Base-by-base conservation (phyloP, 2,329 filamentous ascomycete species). In the Dothideomycetidae sp. region DNA sequence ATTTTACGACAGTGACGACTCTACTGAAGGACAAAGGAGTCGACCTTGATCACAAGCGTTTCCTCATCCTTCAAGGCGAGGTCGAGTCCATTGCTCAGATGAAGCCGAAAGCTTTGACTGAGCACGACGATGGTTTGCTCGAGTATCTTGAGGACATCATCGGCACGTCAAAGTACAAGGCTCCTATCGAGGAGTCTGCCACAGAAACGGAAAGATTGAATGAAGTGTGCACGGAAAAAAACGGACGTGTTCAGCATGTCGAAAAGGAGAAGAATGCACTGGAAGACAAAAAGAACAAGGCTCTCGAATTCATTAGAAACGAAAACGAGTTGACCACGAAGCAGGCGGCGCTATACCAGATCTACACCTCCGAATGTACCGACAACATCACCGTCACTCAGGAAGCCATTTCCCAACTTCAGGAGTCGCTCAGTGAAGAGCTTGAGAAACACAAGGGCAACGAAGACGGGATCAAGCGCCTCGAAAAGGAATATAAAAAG, bases 101-200 rank as follows among this genome's bases (percentile, higher is more conserved):
- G 90, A 98, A 98, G 60, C 71, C 92, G 12, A 98, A 98, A 58
- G 90, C 92, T 3, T 78, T 72, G 29, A 88, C 83, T 49, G 90
- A 98, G 56, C 88, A 96, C 53, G 90, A 98, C 43, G 90, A 98
- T 51, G 90, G 90, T 10, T 71, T 98, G 3, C 68, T 98, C 12
- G 90, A 98, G 57, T 98, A 98, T 46, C 73, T 98, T 0, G 90
- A 98, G 57, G 90, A 98, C 52, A 98, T 98, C 44, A 96, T 98
- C 50, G 90, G 92, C 44, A 98, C 90, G 0, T 96, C 90, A 4
- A 94, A 93, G 56, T 98, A 98, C 65, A 98, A 98, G 62, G 73
- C 81, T 0, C 88, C 90, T 0, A 98, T 98, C 45, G 90, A 98
- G 49, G 90, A 98, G 61, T 78, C 86, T 1, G 88, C 85, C 0